Conservation (phyloP, 192 early-diverging fungal genomes). For the Umbelopsis vinacea region DNA sequence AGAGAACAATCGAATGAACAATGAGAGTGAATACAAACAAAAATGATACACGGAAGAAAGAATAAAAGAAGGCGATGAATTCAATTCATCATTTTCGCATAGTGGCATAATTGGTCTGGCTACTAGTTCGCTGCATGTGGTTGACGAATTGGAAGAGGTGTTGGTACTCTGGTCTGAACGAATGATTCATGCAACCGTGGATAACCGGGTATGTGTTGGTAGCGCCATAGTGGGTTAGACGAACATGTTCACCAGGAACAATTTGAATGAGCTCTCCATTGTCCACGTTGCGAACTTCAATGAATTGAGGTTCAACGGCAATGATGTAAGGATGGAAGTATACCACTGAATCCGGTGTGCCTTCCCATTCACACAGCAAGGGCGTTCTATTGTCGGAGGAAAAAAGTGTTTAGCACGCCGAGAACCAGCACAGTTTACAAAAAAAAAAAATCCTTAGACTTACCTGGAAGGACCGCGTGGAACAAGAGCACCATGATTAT, state of each 20-base stretch:
- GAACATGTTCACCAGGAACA: slow-evolving; percentile 64
- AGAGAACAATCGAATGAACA: slow-evolving; percentile 2
- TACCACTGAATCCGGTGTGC: slow-evolving; percentile 46
- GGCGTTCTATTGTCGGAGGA: too few species aligned
- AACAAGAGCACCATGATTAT: slow-evolving; percentile 72
- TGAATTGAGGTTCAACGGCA: slow-evolving; percentile 87
- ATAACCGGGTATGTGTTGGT: slow-evolving; percentile 23
- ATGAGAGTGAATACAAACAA: slow-evolving; percentile 6
- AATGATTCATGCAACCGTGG: slow-evolving; percentile 37
- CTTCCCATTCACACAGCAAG: slow-evolving; percentile 45
- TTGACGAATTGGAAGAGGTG: slow-evolving; percentile 36
- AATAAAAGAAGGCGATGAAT: not conserved
- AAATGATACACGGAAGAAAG: not conserved
- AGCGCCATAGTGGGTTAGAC: slow-evolving; percentile 39
- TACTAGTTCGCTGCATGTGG: slow-evolving; percentile 17
- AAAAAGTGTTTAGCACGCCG: too few species aligned
- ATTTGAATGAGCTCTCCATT: slow-evolving; percentile 65
- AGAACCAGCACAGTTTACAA: too few species aligned
- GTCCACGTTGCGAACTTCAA: slow-evolving; percentile 87
- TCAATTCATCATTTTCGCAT: slow-evolving; percentile 8
- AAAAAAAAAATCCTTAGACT: too few species aligned
- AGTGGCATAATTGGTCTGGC: slow-evolving; percentile 7
- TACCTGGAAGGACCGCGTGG: slow-evolving; percentile 57
- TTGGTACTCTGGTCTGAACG: slow-evolving; percentile 34
- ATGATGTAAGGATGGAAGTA: slow-evolving; percentile 83